Evolutionary conservation across 768 basidiomycete species (phyloP), one percentile per base, ranked within the genome.

Genomic region (Hortiboletus flavorubellus): DNA sequence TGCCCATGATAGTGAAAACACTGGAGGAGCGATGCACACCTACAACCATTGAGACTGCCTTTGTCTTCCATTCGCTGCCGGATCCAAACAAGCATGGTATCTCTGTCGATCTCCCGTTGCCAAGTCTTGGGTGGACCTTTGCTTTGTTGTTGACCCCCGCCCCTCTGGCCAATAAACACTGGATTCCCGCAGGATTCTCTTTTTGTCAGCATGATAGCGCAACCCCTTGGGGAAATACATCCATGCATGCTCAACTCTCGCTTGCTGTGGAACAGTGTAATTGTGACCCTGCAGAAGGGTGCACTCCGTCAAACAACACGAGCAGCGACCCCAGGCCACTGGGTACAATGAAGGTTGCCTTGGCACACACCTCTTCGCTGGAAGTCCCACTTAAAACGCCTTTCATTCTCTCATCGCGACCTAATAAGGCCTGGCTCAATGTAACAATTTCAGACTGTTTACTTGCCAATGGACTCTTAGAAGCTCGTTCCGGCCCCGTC

Each of bases 1-100:
- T 53, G 43, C 3, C 46, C 38, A 2, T 54, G 35, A 37, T 11
- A n/a, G 61, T 35, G 12, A 3, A 40, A 33, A 55, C 29, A 35
- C 39, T 60, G 3, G 54, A 61, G 30, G 64, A 65, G 30, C 52
- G 30, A 31, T 59, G 65, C 65, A 51, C 56, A 15, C 45, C 50
- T 4, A 56, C 62, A 3, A 44, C 49, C 7, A 43, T 67, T 7
- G 42, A 61, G 23, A 42, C 51, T 4, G 16, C 40, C 26, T 66
- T 55, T 34, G 2, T 14, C 16, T 11, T 63, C 6, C 2, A 2
- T 31, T n/a, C n/a, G 14, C 35, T 40, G 10, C 1, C 59, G n/a
- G n/a, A n/a, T 11, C 12, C 18, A 26, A 26, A 5, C 29, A 31
- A 5, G 4, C 34, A 14, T 21, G 5, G 1, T 16, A 37, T 53